Base-by-base conservation (phyloP, 257 asterid species). In the Orobanche coerulescens region DNA sequence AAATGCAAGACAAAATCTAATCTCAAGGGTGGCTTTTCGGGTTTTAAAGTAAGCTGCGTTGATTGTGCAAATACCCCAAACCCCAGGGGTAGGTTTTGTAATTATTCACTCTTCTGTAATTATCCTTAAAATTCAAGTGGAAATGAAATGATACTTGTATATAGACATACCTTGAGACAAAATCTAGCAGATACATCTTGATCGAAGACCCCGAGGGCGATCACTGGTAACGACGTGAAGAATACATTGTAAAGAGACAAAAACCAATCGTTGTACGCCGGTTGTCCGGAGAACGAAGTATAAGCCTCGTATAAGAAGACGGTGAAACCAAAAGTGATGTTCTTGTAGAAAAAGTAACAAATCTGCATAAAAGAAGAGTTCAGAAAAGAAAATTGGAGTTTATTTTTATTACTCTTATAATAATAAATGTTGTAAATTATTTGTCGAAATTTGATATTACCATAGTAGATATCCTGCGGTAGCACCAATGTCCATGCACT, bases 401-500 rank as follows among this genome's bases (percentile, higher is more conserved):
- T 30, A 30, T 30, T 30, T 2, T 4, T 4, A 30, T 19, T 34
- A 20, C 1, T 47, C 1, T 26, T 30, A 9, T 4, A 15, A 37
- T 4, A 15, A 37, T 9, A n/a, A 13, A 13, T 18, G 0, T 12
- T 16, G 49, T 2, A 36, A 30, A 6, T 14, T 54, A 10, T 42
- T 42, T 3, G 13, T 7, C 0, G 54, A 47, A 12, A 0, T 20
- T 58, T 22, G 46, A 50, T 14, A 33, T 76, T 82, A 90, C 95
- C 97, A 90, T 90, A 1, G 90, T 78, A 24, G 97, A 78, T 58
- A 90, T 90, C 74, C 97, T 81, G 75, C 95, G 75, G 79, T 90
- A 90, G 71, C 97, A 90, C 97, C 97, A 90, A 64, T 90, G 97
- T 36, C 97, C 97, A 31, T 90, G 97, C 67, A 90, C 97, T 73